A percentile compares a stretch with the other conserved stretches of the same genome.
Evolutionary conservation across 257 asterid species (phyloP).

Genomic region (Petrea volubilis): DNA sequence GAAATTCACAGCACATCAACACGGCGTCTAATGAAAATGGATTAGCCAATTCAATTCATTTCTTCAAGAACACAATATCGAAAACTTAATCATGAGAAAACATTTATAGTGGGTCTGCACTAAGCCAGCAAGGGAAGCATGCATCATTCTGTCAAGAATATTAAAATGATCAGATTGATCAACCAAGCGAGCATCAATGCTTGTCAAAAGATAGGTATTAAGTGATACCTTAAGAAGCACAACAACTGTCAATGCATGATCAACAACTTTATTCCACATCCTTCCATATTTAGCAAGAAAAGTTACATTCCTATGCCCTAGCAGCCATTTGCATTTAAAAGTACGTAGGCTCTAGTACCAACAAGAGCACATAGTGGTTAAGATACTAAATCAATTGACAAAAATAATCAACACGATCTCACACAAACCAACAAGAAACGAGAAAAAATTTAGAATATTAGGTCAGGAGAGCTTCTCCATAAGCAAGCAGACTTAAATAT

Average conservation of each 20-base stretch:
- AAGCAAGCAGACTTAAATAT: neutral
- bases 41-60: neutral
- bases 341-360: neutral
- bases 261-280: conserved; percentile 10
- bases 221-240: conserved; percentile 21
- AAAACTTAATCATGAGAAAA: neutral
- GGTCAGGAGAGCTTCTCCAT: neutral
- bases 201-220: neutral
- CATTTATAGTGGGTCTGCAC: neutral
- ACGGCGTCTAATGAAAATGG: neutral
- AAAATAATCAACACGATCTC: neutral
- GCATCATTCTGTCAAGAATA: neutral
- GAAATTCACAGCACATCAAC: neutral
- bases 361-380: conserved; percentile 11
- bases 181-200: neutral
- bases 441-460: neutral
- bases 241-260: neutral
- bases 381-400: neutral
- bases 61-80: neutral
- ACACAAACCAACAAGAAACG: neutral
- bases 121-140: neutral
- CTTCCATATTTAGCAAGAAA: neutral
- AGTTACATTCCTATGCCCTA: conserved; percentile 4
- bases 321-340: conserved; percentile 6
- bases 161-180: neutral